Conservation (phyloP, 352 stramenopile species). For the Globisporangium okanoganense region DNA sequence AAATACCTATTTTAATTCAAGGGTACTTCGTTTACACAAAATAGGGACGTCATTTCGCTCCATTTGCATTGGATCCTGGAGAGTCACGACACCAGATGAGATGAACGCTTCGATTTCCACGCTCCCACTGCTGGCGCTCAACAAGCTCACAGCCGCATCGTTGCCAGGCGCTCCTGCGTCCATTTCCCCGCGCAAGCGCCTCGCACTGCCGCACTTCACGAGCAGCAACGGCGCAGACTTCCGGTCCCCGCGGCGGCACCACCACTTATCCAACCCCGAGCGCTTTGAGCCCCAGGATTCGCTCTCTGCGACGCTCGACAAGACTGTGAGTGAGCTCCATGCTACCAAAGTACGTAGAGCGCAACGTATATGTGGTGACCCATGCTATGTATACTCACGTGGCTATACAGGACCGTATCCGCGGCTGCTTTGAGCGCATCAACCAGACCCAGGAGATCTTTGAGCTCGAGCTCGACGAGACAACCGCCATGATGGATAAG, state of each 20-base stretch:
- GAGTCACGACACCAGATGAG: too few species aligned
- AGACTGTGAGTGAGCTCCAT: conserved; percentile 21
- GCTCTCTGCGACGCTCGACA: conserved; percentile 23
- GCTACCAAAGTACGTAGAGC: conserved; percentile 14
- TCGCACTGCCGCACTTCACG: conserved; percentile 26
- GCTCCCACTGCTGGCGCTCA: conserved; percentile 6
- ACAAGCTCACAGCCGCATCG: neutral
- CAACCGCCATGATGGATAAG: conserved; percentile 16
- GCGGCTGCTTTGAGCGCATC: conserved; percentile 25
- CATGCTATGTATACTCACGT: too few species aligned
- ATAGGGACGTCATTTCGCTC: too few species aligned
- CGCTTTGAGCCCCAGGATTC: conserved; percentile 22
- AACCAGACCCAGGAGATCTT: conserved; percentile 30
- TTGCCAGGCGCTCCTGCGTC: neutral
- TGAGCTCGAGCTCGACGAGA: conserved; percentile 26
- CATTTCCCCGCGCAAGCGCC: conserved; percentile 10
- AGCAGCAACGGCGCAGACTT: conserved; percentile 19
- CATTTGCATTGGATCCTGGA: too few species aligned
- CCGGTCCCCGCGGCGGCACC: conserved; percentile 5
- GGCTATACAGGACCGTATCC: conserved; percentile 9
- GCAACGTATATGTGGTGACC: too few species aligned
- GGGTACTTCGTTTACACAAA: too few species aligned
- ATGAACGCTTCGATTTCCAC: conserved; percentile 6
- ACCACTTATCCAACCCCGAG: conserved; percentile 14
- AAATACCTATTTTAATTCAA: too few species aligned